A percentile compares a stretch with the other conserved stretches of the same genome.
These are phyloP conservation scores for Geotrichum restrictum DNA, from an alignment of 1,139 yeast genomes.

Conservation along the genomic window DNA sequence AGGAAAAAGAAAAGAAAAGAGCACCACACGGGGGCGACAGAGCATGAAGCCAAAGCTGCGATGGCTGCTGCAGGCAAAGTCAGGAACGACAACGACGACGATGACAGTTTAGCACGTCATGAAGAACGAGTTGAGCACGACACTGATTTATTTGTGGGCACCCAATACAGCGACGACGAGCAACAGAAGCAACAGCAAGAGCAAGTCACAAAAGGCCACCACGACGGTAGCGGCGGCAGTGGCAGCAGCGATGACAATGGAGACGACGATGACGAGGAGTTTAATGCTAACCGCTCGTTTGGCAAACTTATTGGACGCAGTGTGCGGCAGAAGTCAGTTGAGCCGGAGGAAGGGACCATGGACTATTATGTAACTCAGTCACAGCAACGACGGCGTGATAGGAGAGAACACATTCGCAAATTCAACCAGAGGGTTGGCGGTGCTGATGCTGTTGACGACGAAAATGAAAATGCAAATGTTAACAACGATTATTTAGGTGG, in stretches of 20 bases:
- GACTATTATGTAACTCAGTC: background rate
- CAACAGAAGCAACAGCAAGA: background rate
- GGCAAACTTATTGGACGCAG: constrained; percentile 15
- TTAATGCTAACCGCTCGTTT: constrained; percentile 9
- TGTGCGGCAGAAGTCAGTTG: too few species aligned
- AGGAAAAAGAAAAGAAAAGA: background rate
- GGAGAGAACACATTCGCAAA: background rate
- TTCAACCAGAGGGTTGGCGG: background rate
- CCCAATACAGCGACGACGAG: background rate
- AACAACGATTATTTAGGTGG: too few species aligned
- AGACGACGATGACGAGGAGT: constrained; percentile 1
- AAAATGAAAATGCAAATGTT: too few species aligned
- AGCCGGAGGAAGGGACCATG: too few species aligned
- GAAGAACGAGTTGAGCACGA: constrained; percentile 6
- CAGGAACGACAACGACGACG: too few species aligned
- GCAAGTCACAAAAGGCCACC: background rate
- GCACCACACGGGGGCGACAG: too few species aligned
- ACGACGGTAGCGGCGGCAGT: background rate
- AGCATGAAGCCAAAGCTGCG: too few species aligned
- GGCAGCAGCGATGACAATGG: constrained; percentile 1
- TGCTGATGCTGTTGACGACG: background rate
- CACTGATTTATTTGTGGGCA: background rate
- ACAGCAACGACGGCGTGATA: background rate
- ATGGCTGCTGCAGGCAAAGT: too few species aligned
- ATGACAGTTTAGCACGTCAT: background rate